Base-by-base conservation (phyloP, 192 early-diverging fungal genomes). In the Irineochytrium annulatum region DNA sequence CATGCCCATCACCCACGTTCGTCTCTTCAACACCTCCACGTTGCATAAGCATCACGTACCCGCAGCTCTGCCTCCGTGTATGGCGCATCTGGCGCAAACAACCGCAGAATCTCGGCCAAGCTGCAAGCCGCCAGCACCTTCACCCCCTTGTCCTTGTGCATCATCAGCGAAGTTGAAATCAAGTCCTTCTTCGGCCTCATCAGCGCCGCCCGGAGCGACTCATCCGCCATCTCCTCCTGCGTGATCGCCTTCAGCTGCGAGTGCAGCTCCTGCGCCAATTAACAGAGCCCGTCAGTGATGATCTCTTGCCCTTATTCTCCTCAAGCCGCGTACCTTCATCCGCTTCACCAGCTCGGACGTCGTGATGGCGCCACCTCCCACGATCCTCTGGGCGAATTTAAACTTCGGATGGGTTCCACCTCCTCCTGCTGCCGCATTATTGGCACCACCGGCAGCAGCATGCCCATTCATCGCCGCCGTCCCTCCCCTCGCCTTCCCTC, bases 21-120 rank as follows among this genome's bases (percentile, higher is more conserved):
- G 22, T 30, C 1, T 16, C 6, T 13, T 55, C 27, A 16, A 33
- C 30, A 32, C 16, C 4, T 33, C 17, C 14, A 34, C 33, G 29
- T 13, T 33, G 16, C 17, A 46, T 19, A 58, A 58, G 24, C n/a
- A 27, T 11, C 46, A n/a, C 26, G n/a, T 69, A 89, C 85, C 73
- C 77, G 83, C 16, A 98, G 78, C 56, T 94, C 84, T 3, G 67
- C 68, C 46, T 87, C 82, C 41, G 58, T 80, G 71, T 95, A 97
- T 8, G 95, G 95, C 3, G 91, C 88, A 54, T 95, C 91, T 8
- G 94, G 94, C 14, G 96, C 96, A 69, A 88, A 94, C 8, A 99
- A 74, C 20, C 93, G 80, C 33, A 99, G 80, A 0, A 97, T 74
- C 60, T 99, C 96, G 0, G 93, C 90, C 34, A 96, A 75, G 69